Conservation (phyloP, 495 filamentous ascomycete species). For the Aspergillus bridgeri region DNA sequence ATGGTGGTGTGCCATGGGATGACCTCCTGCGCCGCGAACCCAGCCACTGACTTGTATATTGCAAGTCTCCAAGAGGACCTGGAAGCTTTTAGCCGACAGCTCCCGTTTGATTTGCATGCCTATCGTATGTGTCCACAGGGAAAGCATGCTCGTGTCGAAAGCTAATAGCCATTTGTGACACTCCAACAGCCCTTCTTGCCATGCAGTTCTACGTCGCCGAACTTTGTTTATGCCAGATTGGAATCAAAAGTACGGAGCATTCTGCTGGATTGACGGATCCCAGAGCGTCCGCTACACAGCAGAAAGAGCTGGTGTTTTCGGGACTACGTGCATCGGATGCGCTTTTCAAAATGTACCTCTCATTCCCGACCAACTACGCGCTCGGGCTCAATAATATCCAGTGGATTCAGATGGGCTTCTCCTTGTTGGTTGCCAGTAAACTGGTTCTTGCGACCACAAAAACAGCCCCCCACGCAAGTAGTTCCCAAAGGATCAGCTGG, state of each 20-base stretch:
- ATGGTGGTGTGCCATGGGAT: conserved; percentile 14
- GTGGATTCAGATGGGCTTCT: conserved; percentile 27
- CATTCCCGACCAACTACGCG: conserved; percentile 16
- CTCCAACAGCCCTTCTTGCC: conserved; percentile 15
- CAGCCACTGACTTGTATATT: conserved; percentile 23
- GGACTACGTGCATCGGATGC: conserved; percentile 11
- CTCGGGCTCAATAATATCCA: conserved; percentile 23
- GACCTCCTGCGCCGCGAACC: conserved; percentile 14
- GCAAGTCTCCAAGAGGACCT: conserved; percentile 20
- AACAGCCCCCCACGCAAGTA: neutral
- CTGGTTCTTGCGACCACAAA: conserved; percentile 7
- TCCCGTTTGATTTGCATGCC: conserved; percentile 17
- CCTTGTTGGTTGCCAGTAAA: conserved; percentile 17
- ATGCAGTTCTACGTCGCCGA: conserved; percentile 22
- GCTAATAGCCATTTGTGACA: conserved; percentile 7
- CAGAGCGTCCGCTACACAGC: neutral
- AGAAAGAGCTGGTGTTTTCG: neutral
- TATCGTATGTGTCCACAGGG: neutral
- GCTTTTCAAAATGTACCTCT: conserved; percentile 15
- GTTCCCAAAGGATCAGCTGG: neutral
- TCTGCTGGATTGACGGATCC: neutral
- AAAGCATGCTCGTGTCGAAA: neutral
- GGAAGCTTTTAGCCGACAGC: conserved; percentile 12
- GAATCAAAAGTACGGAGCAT: neutral
- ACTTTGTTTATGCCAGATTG: conserved; percentile 23